A percentile compares a stretch with the other conserved stretches of the same genome.
These are phyloP conservation scores for Pythium pyrilobum DNA, from an alignment of 352 stramenopile species.

Conservation along the genomic window DNA sequence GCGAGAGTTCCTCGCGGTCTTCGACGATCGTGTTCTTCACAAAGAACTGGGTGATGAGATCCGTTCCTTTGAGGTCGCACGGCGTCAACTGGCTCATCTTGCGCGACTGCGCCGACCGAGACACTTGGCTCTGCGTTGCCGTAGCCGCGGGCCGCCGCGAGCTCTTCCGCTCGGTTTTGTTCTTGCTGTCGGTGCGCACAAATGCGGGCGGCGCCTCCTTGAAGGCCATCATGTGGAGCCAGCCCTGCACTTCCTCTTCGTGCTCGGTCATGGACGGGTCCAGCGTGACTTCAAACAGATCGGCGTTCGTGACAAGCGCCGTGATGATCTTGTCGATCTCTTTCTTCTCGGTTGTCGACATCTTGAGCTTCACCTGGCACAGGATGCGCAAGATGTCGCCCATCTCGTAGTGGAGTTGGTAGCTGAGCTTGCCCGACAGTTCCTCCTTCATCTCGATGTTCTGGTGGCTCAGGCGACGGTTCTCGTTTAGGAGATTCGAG, in stretches of 20 bases:
- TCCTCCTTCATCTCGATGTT: conserved; percentile 71
- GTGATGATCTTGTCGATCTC: conserved; percentile 73
- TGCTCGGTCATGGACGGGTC: conserved; percentile 51
- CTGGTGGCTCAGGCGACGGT: conserved; percentile 51
- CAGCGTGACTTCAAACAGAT: conserved; percentile 55
- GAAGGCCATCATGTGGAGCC: conserved; percentile 71
- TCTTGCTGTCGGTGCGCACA: neutral
- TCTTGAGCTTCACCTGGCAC: conserved; percentile 68
- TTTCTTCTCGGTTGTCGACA: conserved; percentile 31
- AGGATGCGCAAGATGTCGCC: conserved; percentile 64
- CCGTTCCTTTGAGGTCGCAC: conserved; percentile 17
- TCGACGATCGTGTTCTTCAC: conserved; percentile 10
- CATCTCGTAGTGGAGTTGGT: conserved; percentile 71
- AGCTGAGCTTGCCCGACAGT: conserved; percentile 51
- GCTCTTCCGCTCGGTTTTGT: neutral
- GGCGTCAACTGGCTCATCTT: conserved; percentile 28
- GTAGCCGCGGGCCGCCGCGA: neutral
- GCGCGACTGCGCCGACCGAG: conserved; percentile 32
- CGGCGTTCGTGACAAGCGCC: conserved; percentile 55
- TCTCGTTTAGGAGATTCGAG: conserved; percentile 47
- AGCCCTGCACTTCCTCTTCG: conserved; percentile 64
- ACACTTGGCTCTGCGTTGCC: conserved; percentile 18
- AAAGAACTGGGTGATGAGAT: conserved; percentile 23
- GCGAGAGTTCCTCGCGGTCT: conserved; percentile 30
- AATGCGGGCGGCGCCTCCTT: conserved; percentile 21